These are phyloP conservation scores for Cladosporium oxysporum DNA, from an alignment of 2,329 filamentous ascomycete genomes.

Conservation along the genomic window DNA sequence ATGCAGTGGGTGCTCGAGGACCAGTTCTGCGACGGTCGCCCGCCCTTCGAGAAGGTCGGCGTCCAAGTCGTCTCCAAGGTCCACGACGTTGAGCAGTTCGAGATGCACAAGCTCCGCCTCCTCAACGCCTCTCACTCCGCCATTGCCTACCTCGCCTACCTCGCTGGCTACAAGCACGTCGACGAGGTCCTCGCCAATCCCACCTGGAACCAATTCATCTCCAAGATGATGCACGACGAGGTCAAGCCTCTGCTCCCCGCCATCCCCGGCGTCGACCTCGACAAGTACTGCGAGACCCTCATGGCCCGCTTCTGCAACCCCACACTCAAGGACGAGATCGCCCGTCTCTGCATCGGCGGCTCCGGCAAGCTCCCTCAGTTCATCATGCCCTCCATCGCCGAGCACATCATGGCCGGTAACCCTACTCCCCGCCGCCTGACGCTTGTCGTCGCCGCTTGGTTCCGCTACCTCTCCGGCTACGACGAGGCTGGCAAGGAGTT, in stretches of 20 bases:
- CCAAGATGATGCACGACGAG: conserved; percentile 59
- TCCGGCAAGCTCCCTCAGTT: conserved; percentile 58
- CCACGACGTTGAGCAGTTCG: conserved; percentile 56
- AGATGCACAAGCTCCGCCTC: conserved; percentile 59
- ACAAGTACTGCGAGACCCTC: conserved; percentile 55
- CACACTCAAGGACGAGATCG: conserved; percentile 58
- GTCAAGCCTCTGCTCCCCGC: conserved; percentile 55
- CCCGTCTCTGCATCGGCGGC: conserved; percentile 54
- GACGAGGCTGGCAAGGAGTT: conserved; percentile 50
- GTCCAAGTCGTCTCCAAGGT: conserved; percentile 55
- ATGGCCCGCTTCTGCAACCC: conserved; percentile 59
- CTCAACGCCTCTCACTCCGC: conserved; percentile 57
- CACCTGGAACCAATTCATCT: conserved; percentile 50
- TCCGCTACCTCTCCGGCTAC: conserved; percentile 54
- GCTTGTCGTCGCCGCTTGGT: conserved; percentile 54
- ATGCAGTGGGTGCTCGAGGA: conserved; percentile 60
- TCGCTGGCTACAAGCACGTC: conserved; percentile 57
- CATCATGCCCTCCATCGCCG: conserved; percentile 52
- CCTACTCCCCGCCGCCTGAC: conserved; percentile 49
- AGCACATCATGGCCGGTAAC: conserved; percentile 47
- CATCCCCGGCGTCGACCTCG: conserved; percentile 54
- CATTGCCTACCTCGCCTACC: conserved; percentile 53
- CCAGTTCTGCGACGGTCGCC: conserved; percentile 54
- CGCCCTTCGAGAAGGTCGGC: conserved; percentile 55
- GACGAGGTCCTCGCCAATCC: conserved; percentile 57